phyloP scores from a whole-genome alignment of 345 rosid species.

The Linum lewisii region DNA sequence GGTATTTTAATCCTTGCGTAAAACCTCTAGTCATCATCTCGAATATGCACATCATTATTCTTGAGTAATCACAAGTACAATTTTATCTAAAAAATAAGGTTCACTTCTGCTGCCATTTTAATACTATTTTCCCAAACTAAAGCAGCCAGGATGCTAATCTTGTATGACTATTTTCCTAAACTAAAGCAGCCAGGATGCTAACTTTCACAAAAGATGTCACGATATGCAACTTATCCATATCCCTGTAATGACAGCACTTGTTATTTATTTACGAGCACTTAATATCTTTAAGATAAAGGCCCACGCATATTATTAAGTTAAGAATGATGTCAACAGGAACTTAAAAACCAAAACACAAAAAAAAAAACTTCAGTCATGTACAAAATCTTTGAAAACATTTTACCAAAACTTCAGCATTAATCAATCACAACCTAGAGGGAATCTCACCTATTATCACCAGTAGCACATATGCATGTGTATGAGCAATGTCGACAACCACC shows the following conservation, averaged over 20 bases:
- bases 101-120: neutral
- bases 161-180: no score
- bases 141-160: neutral
- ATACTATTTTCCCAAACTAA: neutral
- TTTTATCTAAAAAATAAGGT: neutral
- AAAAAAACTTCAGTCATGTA: neutral
- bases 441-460: conserved; percentile 78
- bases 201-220: neutral
- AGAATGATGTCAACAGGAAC: neutral
- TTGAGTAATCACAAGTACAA: neutral
- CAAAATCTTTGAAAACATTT: neutral
- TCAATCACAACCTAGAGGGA: neutral
- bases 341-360: no score
- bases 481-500: conserved; percentile 97
- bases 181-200: neutral
- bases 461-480: conserved; percentile 91
- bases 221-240: no score
- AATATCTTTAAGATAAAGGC: neutral
- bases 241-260: no score
- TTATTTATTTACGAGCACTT: neutral
- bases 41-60: neutral
- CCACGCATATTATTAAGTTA: neutral
- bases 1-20: no score
- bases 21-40: conserved; percentile 7
- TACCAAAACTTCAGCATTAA: neutral